These are phyloP conservation scores for Meira nashicola DNA, from an alignment of 1,284 basidiomycete species.

Conservation along the genomic window DNA sequence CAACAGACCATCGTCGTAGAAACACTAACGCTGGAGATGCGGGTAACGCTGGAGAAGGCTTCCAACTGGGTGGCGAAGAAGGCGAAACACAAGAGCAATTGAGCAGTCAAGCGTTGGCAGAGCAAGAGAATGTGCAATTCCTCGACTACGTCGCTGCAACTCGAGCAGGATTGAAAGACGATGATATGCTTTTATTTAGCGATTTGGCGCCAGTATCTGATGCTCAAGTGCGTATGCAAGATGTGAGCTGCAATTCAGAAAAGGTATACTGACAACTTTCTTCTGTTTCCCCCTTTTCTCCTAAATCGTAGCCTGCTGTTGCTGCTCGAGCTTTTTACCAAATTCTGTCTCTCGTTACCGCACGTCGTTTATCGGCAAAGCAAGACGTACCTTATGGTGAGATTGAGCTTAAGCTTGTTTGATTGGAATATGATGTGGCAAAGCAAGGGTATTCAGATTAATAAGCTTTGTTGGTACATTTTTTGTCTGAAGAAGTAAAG, in stretches of 20 bases:
- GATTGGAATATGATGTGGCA: not conserved
- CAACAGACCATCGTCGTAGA: not conserved
- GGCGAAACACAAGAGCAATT: no score
- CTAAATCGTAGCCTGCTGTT: slow-evolving; percentile 35
- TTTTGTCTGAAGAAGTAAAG: no score
- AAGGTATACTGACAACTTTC: slow-evolving; percentile 8
- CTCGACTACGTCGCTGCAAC: slow-evolving; percentile 19
- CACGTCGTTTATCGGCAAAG: slow-evolving; percentile 26
- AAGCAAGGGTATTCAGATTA: not conserved
- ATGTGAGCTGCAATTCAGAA: not conserved
- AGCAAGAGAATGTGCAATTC: slow-evolving; percentile 21
- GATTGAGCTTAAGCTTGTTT: slow-evolving; percentile 23
- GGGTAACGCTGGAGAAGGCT: slow-evolving; percentile 1
- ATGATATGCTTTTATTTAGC: slow-evolving; percentile 7
- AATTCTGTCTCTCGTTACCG: slow-evolving; percentile 35
- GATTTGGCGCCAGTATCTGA: slow-evolving; percentile 11
- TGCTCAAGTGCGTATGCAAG: slow-evolving; percentile 1
- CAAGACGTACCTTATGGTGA: slow-evolving; percentile 47
- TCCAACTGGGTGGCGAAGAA: no score
- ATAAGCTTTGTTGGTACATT: no score
- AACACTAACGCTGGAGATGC: not conserved
- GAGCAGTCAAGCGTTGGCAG: not conserved
- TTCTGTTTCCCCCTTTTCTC: slow-evolving; percentile 13
- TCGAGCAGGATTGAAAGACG: not conserved
- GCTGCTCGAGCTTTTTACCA: slow-evolving; percentile 52